These are phyloP conservation scores for Rhynchospora breviuscula DNA, from an alignment of 176 grass and related monocot species.

Conservation along the genomic window DNA sequence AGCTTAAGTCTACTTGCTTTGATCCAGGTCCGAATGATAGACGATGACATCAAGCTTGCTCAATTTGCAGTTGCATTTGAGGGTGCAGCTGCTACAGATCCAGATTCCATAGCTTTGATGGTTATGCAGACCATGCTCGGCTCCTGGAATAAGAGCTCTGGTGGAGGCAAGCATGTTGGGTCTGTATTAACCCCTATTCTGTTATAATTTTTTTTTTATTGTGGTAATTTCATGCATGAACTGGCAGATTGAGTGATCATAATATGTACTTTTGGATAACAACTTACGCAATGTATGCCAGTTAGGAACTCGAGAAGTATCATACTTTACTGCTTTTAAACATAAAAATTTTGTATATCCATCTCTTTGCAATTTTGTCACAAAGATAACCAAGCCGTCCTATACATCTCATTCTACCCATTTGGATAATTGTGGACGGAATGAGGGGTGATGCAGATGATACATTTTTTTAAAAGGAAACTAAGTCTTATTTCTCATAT, in stretches of 20 bases:
- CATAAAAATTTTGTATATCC: neutral
- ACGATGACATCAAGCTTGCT: constrained; percentile 91
- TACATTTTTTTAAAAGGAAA: neutral
- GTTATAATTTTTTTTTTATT: neutral
- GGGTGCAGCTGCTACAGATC: constrained; percentile 79
- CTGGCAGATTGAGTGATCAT: neutral
- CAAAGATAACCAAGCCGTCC: neutral
- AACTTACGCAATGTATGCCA: neutral
- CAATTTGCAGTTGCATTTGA: constrained; percentile 95
- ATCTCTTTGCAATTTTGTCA: neutral
- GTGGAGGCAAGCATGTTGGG: constrained; percentile 92
- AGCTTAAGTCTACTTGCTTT: neutral
- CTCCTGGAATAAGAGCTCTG: constrained; percentile 78
- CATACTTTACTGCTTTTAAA: neutral
- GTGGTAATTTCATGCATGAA: neutral
- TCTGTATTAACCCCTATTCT: constrained; percentile 25
- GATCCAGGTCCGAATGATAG: constrained; percentile 76
- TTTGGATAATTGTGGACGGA: neutral
- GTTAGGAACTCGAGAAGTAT: neutral
- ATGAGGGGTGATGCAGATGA: no score
- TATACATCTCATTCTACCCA: neutral
- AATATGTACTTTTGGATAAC: no score
- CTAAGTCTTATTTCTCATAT: no score
- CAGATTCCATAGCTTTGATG: constrained; percentile 96
- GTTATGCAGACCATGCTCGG: constrained; percentile 98